Conservation (phyloP, 176 grass and related monocot genomes). For the Lolium rigidum region DNA sequence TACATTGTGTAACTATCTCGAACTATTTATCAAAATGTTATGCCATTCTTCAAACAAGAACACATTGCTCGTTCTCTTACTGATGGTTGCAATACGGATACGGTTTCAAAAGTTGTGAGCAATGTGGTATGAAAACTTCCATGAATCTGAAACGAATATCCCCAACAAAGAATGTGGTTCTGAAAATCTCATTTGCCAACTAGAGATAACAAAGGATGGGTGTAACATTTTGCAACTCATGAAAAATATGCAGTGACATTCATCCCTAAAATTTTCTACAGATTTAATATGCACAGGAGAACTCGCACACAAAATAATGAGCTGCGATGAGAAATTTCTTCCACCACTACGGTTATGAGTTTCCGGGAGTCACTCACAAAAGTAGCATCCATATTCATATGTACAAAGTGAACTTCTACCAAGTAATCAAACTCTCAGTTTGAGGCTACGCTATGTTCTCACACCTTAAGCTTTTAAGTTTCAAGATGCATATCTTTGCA, state of each 20-base stretch:
- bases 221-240: not conserved
- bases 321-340: not conserved
- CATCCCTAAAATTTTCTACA: not conserved
- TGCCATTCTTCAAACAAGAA: not conserved
- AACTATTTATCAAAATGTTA: not conserved
- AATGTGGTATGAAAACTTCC: not conserved
- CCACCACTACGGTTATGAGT: not conserved
- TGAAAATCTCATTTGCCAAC: not conserved
- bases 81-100: not conserved
- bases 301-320: not conserved
- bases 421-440: not conserved
- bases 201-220: not conserved
- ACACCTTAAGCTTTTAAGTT: not conserved
- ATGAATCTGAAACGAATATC: not conserved
- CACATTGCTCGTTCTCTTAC: not conserved
- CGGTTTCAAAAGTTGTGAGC: not conserved
- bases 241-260: not conserved
- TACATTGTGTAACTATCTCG: not conserved
- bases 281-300: not conserved
- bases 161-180: not conserved
- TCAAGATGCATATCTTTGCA: conserved; percentile 3
- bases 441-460: conserved; percentile 13
- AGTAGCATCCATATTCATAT: conserved; percentile 31
- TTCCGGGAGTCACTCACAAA: not conserved
- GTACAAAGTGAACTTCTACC: conserved; percentile 39